A percentile compares a stretch with the other conserved stretches of the same genome.
phyloP scores from a whole-genome alignment of 495 filamentous ascomycete species.

The Hamigera avellanea region DNA sequence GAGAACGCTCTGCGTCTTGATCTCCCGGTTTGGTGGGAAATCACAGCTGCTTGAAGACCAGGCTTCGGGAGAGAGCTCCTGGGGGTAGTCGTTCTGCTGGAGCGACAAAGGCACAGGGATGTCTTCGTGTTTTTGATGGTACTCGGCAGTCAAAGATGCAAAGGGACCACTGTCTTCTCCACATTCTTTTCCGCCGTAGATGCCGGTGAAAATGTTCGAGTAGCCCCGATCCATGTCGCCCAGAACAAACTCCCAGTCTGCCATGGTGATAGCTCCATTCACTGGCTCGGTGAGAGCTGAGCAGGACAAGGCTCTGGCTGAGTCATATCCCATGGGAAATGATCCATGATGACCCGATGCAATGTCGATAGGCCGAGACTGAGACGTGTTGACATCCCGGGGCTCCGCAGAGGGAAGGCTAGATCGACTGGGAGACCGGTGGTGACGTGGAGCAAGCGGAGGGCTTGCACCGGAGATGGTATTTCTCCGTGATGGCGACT shows the following conservation, averaged over 20 bases:
- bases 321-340: constrained; percentile 17
- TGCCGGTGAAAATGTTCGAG: constrained; percentile 72
- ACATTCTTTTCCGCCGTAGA: constrained; percentile 60
- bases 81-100: constrained; percentile 16
- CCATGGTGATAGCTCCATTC: constrained; percentile 35
- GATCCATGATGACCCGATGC: constrained; percentile 7
- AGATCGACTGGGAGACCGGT: constrained; percentile 28
- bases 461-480: constrained; percentile 26
- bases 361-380: constrained; percentile 9
- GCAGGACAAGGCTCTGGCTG: constrained; percentile 17
- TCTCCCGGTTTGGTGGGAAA: constrained; percentile 20
- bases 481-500: constrained; percentile 24
- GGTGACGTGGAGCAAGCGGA: constrained; percentile 11
- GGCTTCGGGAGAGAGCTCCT: constrained; percentile 26
- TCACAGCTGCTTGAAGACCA: constrained; percentile 34
- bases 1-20: constrained; percentile 52
- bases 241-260: constrained; percentile 72
- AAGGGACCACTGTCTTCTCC: constrained; percentile 34
- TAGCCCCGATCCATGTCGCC: constrained; percentile 66
- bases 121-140: constrained; percentile 18
- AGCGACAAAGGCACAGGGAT: constrained; percentile 5
- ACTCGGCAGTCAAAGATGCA: constrained; percentile 31
- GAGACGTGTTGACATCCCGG: constrained; percentile 15
- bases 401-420: constrained; percentile 29
- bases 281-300: constrained; percentile 20